Base-by-base conservation (phyloP, 306 rosid genomes). In the Pyrus communis region DNA sequence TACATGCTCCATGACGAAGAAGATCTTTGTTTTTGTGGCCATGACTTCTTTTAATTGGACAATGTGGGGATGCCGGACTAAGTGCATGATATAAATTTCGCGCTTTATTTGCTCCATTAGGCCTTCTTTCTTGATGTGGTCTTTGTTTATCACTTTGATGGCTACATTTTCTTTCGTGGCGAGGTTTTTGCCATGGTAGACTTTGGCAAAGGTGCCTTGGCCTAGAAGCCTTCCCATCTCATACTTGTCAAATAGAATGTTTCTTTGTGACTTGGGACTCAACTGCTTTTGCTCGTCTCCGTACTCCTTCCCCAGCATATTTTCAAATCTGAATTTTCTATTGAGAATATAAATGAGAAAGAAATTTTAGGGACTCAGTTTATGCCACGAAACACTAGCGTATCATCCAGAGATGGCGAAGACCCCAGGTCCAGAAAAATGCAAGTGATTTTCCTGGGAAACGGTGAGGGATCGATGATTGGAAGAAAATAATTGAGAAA, bases 161-260 rank as follows among this genome's bases (percentile, higher is more conserved):
- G 98, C 98, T 0, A 91, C 96, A 67, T 87, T 87, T 38, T 93
- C 95, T 40, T 83, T 84, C 30, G 84, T 83, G 11, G n/a, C 9
- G 2, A 91, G 76, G 78, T 88, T 86, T 76, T 76, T 80, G 1
- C 84, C 90, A 11, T 88, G 79, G 61, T 84, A 84, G 21, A 93
- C 98, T 65, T 93, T 91, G 0, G 98, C 98, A 58, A 93, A 93
- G 28, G 87, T 93, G 1, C 98, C 98, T 59, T 91, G 87, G 4
- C 98, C 98, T 11, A 93, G 69, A 0, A 84, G 71, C 38, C 89
- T 84, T 7, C 98, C 97, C 93, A 87, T 86, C 82, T 91, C 98
- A 69, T 91, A 93, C 70, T 93, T 93, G 70, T 84, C 28, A 69
- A 91, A 91, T 17, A 93, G 74, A 62, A 87, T 77, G 77, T 70